A percentile compares a stretch with the other conserved stretches of the same genome.
Conservation (phyloP, 1,139 yeast genomes). For the Arxiozyma telluris region DNA sequence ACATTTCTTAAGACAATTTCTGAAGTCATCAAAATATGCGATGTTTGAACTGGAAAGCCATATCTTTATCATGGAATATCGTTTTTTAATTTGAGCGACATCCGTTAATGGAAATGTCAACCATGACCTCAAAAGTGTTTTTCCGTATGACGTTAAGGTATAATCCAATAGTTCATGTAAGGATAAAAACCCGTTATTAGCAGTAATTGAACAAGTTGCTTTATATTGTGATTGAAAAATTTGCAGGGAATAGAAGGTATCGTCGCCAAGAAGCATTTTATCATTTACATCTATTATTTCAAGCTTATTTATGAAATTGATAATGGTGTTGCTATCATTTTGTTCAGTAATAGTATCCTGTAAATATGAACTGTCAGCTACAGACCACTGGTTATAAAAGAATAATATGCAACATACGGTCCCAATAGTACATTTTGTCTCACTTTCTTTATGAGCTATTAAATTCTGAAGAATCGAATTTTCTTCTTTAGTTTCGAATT, state of each 20-base stretch:
- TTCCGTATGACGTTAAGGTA: slow-evolving; percentile 30
- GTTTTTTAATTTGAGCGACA: slow-evolving; percentile 19
- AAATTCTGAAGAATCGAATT: slow-evolving; percentile 7
- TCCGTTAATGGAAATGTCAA: slow-evolving; percentile 32
- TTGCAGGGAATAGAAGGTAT: slow-evolving; percentile 31
- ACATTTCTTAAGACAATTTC: slow-evolving; percentile 19
- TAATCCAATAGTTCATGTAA: slow-evolving; percentile 25
- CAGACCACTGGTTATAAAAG: neutral
- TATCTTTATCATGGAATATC: slow-evolving; percentile 29
- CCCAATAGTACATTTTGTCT: slow-evolving; percentile 5
- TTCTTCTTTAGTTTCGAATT: slow-evolving; percentile 2
- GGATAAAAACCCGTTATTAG: slow-evolving; percentile 14
- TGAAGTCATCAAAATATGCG: slow-evolving; percentile 11
- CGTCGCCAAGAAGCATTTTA: slow-evolving; percentile 32
- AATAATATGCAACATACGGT: slow-evolving; percentile 10
- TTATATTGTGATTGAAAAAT: slow-evolving; percentile 21
- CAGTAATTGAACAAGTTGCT: slow-evolving; percentile 12
- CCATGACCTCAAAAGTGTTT: slow-evolving; percentile 30
- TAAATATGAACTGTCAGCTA: neutral
- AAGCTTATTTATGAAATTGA: neutral
- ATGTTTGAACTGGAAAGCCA: slow-evolving; percentile 20
- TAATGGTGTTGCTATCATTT: neutral
- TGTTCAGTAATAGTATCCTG: neutral
- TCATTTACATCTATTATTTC: slow-evolving; percentile 9
- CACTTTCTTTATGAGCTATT: neutral